Conservation (phyloP, 768 basidiomycete genomes). For the Chlorophyllum brunneum region DNA sequence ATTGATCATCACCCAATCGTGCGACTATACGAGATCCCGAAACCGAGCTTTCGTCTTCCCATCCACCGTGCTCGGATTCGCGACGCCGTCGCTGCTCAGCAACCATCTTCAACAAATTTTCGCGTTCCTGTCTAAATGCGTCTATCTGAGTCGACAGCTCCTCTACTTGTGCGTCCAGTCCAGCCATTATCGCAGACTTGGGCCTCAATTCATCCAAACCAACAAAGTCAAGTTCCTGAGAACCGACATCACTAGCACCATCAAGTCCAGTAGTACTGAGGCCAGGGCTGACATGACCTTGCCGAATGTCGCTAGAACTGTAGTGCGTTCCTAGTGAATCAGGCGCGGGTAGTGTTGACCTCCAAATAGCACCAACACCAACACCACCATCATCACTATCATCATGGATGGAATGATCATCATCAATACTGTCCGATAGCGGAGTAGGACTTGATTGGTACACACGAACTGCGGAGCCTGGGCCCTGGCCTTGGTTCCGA, state of each 20-base stretch:
- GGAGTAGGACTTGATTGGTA: background rate
- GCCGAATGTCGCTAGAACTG: no score
- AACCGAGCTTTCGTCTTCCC: background rate
- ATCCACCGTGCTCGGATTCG: background rate
- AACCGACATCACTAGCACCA: background rate
- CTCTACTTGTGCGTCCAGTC: constrained; percentile 33
- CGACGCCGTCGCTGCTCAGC: background rate
- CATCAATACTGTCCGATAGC: constrained; percentile 8
- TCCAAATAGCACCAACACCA: background rate
- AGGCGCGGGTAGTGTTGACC: background rate
- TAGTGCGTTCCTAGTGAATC: no score
- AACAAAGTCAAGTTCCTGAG: background rate
- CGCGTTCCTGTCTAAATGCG: constrained; percentile 33
- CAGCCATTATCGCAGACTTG: constrained; percentile 3
- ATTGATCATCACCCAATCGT: constrained; percentile 1
- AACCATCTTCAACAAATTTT: constrained; percentile 8
- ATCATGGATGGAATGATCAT: constrained; percentile 2
- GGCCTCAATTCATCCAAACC: background rate
- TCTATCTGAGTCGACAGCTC: constrained; percentile 31
- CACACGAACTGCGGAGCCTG: background rate
- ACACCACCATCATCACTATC: background rate
- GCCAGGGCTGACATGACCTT: background rate
- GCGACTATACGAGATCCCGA: background rate
- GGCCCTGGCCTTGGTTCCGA: background rate
- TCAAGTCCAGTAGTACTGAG: background rate